Conservation (phyloP, 495 filamentous ascomycete genomes). For the Choiromyces venosus region DNA sequence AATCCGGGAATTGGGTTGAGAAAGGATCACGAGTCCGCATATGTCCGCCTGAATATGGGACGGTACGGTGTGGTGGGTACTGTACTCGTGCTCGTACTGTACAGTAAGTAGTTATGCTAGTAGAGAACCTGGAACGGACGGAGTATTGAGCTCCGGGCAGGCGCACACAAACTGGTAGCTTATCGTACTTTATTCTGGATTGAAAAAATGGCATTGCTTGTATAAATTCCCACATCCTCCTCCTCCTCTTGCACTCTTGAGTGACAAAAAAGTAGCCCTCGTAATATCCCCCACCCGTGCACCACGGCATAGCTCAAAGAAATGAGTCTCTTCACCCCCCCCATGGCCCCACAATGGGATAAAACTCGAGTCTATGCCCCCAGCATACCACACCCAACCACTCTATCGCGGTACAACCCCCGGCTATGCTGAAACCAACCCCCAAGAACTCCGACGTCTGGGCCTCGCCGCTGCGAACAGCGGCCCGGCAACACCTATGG, state of each 20-base stretch:
- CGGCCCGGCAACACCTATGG: background rate
- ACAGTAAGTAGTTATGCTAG: background rate
- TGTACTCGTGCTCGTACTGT: too few species aligned
- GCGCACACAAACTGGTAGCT: background rate
- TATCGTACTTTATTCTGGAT: background rate
- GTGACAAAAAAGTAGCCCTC: background rate
- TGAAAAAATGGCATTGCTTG: background rate
- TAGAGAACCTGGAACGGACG: background rate
- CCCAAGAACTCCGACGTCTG: slow-evolving; percentile 8
- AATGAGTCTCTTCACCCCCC: slow-evolving; percentile 9
- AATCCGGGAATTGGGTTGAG: background rate
- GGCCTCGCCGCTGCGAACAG: background rate
- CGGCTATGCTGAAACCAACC: slow-evolving; percentile 19
- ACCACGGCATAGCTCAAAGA: background rate
- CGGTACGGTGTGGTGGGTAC: background rate
- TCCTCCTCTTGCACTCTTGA: background rate
- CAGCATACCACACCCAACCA: slow-evolving; percentile 19
- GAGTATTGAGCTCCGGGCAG: background rate
- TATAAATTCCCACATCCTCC: background rate
- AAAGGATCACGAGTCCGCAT: background rate
- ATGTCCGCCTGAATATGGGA: background rate
- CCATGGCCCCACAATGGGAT: slow-evolving; percentile 9
- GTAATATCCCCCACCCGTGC: background rate
- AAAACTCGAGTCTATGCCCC: slow-evolving; percentile 18
- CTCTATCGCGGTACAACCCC: slow-evolving; percentile 7